Percentiles rank a stretch among this genome's conserved stretches.
These are phyloP conservation scores for Xylaria grammica DNA, from an alignment of 495 filamentous ascomycete species.

Conservation along the genomic window DNA sequence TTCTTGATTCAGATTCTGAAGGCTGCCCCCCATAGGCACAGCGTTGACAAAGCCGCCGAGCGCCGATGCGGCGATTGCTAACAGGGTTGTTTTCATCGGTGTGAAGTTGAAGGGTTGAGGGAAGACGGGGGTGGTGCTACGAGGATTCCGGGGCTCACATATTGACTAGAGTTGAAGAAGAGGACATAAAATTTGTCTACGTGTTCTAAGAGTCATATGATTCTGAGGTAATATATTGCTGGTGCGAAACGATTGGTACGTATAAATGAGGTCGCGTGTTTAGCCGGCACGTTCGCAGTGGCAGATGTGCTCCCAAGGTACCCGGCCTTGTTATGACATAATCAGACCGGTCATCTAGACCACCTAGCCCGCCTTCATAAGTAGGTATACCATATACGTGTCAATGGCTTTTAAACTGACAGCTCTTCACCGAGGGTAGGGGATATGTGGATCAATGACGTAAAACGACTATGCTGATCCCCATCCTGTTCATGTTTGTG, in stretches of 20 bases:
- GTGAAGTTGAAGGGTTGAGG: neutral
- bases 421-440: too few relatives aligned
- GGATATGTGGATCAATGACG: too few relatives aligned
- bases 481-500: too few relatives aligned
- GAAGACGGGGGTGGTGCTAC: neutral
- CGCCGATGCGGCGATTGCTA: neutral
- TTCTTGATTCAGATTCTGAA: constrained; percentile 18
- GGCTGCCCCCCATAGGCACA: constrained; percentile 8
- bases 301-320: neutral
- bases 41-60: neutral
- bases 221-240: constrained; percentile 4
- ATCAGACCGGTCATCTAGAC: too few relatives aligned
- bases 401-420: too few relatives aligned
- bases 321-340: neutral
- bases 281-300: constrained; percentile 6
- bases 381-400: too few relatives aligned
- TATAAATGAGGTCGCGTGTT: neutral
- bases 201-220: neutral
- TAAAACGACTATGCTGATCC: too few relatives aligned
- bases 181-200: neutral
- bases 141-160: neutral
- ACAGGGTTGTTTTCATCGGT: constrained; percentile 1
- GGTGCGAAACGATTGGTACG: constrained; percentile 1
- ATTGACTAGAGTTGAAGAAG: neutral
- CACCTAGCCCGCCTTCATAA: too few relatives aligned